Percentiles rank a stretch among this genome's conserved stretches.
phyloP scores from a whole-genome alignment of 225 moss, liverwort and hornwort species.

The Ulota crispa region DNA sequence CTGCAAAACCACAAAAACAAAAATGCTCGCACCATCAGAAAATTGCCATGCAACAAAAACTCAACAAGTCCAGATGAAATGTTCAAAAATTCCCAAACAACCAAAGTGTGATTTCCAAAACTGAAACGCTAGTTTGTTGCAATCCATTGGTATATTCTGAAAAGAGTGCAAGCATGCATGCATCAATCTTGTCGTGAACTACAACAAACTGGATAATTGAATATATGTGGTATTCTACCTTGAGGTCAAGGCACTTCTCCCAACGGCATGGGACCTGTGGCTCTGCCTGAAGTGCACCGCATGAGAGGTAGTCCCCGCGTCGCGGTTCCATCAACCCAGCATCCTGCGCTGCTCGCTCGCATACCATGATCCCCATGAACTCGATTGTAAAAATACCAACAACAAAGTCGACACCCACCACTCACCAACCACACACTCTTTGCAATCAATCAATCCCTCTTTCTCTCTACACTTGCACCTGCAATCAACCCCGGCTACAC shows the following conservation, averaged over 20 bases:
- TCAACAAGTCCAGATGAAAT: no score
- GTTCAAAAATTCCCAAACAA: no score
- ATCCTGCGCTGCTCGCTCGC: constrained; percentile 35
- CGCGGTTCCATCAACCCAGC: constrained; percentile 28
- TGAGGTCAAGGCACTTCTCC: constrained; percentile 78
- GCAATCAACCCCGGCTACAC: neutral
- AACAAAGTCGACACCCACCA: neutral
- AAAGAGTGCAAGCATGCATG: neutral
- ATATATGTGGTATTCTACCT: constrained; percentile 33
- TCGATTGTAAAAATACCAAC: neutral
- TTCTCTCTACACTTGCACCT: neutral
- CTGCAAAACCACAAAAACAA: constrained; percentile 33
- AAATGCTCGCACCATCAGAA: neutral
- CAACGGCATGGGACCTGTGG: constrained; percentile 66
- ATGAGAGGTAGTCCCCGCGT: neutral
- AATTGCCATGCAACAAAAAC: no score
- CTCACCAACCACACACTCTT: neutral
- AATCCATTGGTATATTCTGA: neutral
- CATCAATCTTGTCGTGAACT: neutral
- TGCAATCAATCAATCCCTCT: neutral
- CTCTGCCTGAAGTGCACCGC: constrained; percentile 49
- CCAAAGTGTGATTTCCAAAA: neutral
- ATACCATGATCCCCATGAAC: constrained; percentile 40
- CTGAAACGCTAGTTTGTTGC: neutral
- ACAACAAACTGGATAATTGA: neutral